Conservation (phyloP, 768 basidiomycete species). For the Lactarius indigo region DNA sequence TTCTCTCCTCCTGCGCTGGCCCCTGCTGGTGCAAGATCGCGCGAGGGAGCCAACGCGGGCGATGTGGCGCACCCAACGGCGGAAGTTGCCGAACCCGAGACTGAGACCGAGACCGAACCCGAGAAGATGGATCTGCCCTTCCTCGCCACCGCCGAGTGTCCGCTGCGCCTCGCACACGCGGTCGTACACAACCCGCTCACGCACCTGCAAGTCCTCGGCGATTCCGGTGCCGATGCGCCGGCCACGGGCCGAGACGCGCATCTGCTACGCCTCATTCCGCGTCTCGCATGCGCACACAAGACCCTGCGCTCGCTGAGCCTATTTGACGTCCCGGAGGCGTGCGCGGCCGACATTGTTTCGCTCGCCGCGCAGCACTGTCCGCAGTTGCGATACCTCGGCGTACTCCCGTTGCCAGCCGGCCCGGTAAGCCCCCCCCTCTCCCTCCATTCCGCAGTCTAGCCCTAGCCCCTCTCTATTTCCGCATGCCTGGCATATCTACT, state of each 20-base stretch:
- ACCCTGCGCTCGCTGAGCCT: conserved; percentile 38
- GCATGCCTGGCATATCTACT: not conserved
- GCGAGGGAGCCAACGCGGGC: not conserved
- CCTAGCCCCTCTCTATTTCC: not conserved
- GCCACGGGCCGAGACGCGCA: conserved; percentile 31
- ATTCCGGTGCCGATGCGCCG: conserved; percentile 32
- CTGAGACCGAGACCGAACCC: not conserved
- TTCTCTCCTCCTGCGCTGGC: not conserved
- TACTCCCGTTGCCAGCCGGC: conserved; percentile 34
- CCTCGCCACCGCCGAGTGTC: conserved; percentile 45
- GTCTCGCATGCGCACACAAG: conserved; percentile 22
- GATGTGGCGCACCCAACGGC: not conserved
- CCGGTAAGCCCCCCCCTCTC: conserved; percentile 33
- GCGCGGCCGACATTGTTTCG: conserved; percentile 32
- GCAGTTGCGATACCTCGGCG: conserved; percentile 38
- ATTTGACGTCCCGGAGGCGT: conserved; percentile 35
- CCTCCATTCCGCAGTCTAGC: not conserved
- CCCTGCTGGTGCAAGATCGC: not conserved
- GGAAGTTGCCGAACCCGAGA: not conserved
- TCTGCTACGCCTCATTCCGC: conserved; percentile 28
- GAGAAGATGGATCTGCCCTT: conserved; percentile 33
- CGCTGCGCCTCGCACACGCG: conserved; percentile 40
- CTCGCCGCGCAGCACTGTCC: conserved; percentile 36
- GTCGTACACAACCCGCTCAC: conserved; percentile 40
- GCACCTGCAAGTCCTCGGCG: conserved; percentile 44